Evolutionary conservation across 306 rosid genomes (phyloP).

Genomic region (Pterocarpus santalinus): DNA sequence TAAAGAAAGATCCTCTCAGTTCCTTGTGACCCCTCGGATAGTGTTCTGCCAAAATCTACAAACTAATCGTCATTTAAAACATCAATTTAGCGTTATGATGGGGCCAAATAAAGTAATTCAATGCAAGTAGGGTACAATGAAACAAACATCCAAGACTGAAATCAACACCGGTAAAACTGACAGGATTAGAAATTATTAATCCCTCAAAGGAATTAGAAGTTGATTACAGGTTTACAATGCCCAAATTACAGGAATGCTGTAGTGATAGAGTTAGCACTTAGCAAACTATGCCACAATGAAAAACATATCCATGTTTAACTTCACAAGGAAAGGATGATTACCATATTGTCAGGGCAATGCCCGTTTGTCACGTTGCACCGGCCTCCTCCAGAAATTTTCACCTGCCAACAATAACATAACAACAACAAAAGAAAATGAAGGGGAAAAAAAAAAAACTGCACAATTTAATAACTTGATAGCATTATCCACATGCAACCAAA

Average conservation of each 20-base stretch:
- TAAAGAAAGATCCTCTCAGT: constrained; percentile 87
- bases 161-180: constrained; percentile 1
- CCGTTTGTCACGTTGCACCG: constrained; percentile 97
- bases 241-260: background rate
- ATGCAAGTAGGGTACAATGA: constrained; percentile 32
- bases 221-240: constrained; percentile 1
- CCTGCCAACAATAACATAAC: constrained; percentile 59
- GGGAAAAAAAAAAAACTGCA: background rate
- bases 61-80: constrained; percentile 50
- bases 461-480: constrained; percentile 20
- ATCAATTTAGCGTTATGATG: background rate
- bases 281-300: constrained; percentile 4
- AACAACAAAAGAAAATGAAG: constrained; percentile 4
- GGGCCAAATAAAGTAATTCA: constrained; percentile 28
- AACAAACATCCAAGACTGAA: constrained; percentile 25
- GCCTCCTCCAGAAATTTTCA: constrained; percentile 93
- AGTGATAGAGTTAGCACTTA: constrained; percentile 3
- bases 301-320: constrained; percentile 8
- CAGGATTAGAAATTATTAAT: constrained; percentile 18
- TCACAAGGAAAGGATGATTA: constrained; percentile 44
- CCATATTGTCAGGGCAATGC: constrained; percentile 73
- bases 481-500: background rate
- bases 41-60: constrained; percentile 87
- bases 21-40: constrained; percentile 96
- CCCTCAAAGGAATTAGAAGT: constrained; percentile 17